These are phyloP conservation scores for Pythium pyrilobum DNA, from an alignment of 352 stramenopile genomes.

Conservation along the genomic window DNA sequence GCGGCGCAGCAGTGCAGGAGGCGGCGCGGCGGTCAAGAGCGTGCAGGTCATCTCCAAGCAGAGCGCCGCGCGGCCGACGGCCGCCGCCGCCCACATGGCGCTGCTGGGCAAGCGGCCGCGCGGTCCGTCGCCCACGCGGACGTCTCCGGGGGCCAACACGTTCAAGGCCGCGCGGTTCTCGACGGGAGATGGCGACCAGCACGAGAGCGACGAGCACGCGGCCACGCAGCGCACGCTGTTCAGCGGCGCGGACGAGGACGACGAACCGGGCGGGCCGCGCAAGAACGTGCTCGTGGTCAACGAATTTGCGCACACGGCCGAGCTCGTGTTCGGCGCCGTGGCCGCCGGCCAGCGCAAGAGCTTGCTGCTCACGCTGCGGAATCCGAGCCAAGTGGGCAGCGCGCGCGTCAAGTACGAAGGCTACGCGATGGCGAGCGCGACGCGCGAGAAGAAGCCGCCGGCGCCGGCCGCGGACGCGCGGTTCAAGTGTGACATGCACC, in stretches of 20 bases:
- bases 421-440: slow-evolving; percentile 31
- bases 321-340: slow-evolving; percentile 53
- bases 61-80: background rate
- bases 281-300: slow-evolving; percentile 36
- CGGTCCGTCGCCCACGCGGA: slow-evolving; percentile 10
- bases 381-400: slow-evolving; percentile 51
- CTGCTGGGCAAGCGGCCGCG: slow-evolving; percentile 13
- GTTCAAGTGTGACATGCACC: slow-evolving; percentile 69
- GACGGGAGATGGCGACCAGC: background rate
- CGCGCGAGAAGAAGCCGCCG: slow-evolving; percentile 1
- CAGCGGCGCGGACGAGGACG: background rate
- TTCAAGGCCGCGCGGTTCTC: background rate
- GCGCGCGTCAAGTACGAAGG: slow-evolving; percentile 69
- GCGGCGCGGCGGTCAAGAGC: background rate
- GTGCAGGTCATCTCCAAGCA: slow-evolving; percentile 6
- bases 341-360: slow-evolving; percentile 39
- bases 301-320: slow-evolving; percentile 29
- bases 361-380: slow-evolving; percentile 45
- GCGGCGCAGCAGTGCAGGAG: background rate
- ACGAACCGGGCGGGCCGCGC: slow-evolving; percentile 2
- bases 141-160: background rate
- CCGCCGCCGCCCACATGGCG: background rate
- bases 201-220: background rate
- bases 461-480: slow-evolving; percentile 21
- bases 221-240: slow-evolving; percentile 13